These are phyloP conservation scores for Camillea tinctor DNA, from an alignment of 2,329 filamentous ascomycete species.

Conservation along the genomic window DNA sequence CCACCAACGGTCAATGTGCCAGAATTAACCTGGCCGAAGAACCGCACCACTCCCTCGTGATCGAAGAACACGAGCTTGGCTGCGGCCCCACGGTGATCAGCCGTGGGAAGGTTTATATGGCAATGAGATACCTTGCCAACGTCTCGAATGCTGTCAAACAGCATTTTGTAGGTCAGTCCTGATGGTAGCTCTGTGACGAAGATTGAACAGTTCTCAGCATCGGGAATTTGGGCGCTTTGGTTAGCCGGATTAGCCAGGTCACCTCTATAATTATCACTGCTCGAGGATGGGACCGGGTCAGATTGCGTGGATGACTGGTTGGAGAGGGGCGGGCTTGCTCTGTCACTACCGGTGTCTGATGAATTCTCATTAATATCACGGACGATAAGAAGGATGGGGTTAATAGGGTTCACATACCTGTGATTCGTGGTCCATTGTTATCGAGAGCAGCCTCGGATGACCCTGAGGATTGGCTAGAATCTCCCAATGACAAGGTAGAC, in stretches of 20 bases:
- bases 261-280: constrained; percentile 12
- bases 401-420: too few relatives aligned
- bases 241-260: constrained; percentile 9
- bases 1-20: constrained; percentile 5
- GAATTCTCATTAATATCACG: too few relatives aligned
- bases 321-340: too few relatives aligned
- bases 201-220: constrained; percentile 6
- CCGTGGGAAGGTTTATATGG: constrained; percentile 4
- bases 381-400: too few relatives aligned
- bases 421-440: too few relatives aligned
- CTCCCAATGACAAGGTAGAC: too few relatives aligned
- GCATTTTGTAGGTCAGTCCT: constrained; percentile 5
- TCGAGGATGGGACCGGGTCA: too few relatives aligned
- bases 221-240: constrained; percentile 6
- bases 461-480: too few relatives aligned
- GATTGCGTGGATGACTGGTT: too few relatives aligned
- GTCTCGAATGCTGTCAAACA: constrained; percentile 14
- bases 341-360: too few relatives aligned
- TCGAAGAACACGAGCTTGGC: constrained; percentile 16
- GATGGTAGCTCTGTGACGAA: constrained; percentile 12
- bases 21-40: neutral
- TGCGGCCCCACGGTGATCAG: neutral
- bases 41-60: constrained; percentile 6
- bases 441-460: too few relatives aligned
- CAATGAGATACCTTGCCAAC: constrained; percentile 10